Base-by-base conservation (phyloP, 2,329 filamentous ascomycete genomes). In the Parastagonospora avenae region DNA sequence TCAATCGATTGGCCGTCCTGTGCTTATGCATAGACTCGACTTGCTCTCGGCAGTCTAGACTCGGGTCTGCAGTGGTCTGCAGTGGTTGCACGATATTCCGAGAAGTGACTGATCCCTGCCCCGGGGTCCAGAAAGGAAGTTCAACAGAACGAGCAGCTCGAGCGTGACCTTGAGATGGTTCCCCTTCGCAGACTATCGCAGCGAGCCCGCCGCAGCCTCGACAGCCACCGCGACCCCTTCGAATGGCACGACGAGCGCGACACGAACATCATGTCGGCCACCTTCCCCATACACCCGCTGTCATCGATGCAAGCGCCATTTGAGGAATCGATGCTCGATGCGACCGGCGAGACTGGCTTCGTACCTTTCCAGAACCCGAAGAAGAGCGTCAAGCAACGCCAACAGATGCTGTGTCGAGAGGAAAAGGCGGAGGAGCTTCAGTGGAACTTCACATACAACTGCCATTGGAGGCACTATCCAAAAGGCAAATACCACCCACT, bases 401-500 rank as follows among this genome's bases (percentile, higher is more conserved):
- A 73, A 58, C 62, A 72, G 43, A 51, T 67, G 62, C 30, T 82
- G 84, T 71, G 85, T 85, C 32, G 84, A 82, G 63, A 79, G 76
- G 44, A 83, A 89, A 59, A 85, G 86, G 56, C 86, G 85, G 59
- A 79, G 79, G 67, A 79, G 94, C 80, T 82, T 31, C 82, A 86
- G 51, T 86, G 87, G 52, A 88, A 90, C 50, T 83, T 86, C 11
- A 83, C 91, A 10, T 89, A 90, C 69, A 87, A 85, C 45, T 83
- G 86, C 42, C 76, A 84, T 68, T 96, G 92, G 91, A 85, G 88
- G 50, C 87, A 89, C 70, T 85, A 87, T 46, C 82, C 86, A 0
- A 86, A 85, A 37, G 90, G 94, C 70, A 84, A 85, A 65, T 88
- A 91, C 67, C 94, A 97, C 69, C 91, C 95, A 57, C 79, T 97